phyloP scores from a whole-genome alignment of 305 asterid species.

The Fraxinus albicans region DNA sequence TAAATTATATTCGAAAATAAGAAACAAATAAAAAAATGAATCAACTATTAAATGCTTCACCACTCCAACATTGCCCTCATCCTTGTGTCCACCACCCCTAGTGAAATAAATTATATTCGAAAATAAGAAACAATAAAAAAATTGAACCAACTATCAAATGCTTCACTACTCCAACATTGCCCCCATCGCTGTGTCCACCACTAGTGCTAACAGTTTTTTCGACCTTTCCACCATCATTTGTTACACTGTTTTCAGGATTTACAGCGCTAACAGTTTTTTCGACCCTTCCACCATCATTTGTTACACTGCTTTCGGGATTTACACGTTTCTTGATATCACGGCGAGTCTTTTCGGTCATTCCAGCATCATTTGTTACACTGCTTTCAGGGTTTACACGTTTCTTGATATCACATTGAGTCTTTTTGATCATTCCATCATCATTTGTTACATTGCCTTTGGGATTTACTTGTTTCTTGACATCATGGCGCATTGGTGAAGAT shows the following conservation, averaged over 20 bases:
- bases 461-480: background rate
- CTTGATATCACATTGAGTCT: too few species aligned
- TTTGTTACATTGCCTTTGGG: background rate
- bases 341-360: background rate
- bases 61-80: background rate
- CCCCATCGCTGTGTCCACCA: background rate
- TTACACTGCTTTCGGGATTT: too few species aligned
- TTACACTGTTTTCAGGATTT: too few species aligned
- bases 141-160: background rate
- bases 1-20: too few species aligned
- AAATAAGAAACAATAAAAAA: background rate
- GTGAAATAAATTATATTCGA: background rate
- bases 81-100: background rate
- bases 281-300: too few species aligned
- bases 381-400: too few species aligned
- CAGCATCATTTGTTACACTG: background rate
- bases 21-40: background rate
- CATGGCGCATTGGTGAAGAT: background rate
- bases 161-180: background rate
- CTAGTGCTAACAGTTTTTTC: background rate
- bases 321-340: too few species aligned
- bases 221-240: too few species aligned
- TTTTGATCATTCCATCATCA: too few species aligned
- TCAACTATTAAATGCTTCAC: background rate
- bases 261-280: too few species aligned